These are phyloP conservation scores for Leersia perrieri DNA, from an alignment of 176 grass and related monocot genomes.

Conservation along the genomic window DNA sequence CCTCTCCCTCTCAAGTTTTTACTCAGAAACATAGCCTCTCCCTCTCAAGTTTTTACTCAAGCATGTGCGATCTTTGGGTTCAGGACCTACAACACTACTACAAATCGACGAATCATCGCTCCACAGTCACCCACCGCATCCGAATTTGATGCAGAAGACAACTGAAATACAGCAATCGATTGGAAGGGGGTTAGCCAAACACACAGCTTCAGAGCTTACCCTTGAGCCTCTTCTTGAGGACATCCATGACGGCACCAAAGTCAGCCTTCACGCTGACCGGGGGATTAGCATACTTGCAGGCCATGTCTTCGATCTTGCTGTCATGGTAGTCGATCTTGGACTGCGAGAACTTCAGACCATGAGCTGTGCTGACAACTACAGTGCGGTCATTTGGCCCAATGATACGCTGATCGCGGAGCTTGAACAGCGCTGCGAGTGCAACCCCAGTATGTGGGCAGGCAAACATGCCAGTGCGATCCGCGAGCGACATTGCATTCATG, in stretches of 20 bases:
- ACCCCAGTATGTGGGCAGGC: constrained; percentile 93
- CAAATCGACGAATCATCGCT: constrained; percentile 20
- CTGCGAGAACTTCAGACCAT: constrained; percentile 83
- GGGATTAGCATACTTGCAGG: constrained; percentile 73
- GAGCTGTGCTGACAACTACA: constrained; percentile 82
- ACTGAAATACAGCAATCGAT: constrained; percentile 5
- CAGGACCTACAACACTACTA: constrained; percentile 10
- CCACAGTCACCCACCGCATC: constrained; percentile 7
- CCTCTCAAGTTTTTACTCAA: background rate
- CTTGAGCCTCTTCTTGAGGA: constrained; percentile 81
- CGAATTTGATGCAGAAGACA: constrained; percentile 21
- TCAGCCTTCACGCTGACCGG: constrained; percentile 80
- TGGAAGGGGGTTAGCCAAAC: background rate
- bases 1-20: background rate
- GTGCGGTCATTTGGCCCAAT: constrained; percentile 75
- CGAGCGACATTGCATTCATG: constrained; percentile 94
- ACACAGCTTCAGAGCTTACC: constrained; percentile 52
- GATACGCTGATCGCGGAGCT: constrained; percentile 63
- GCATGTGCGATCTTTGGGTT: background rate
- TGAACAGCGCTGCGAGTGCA: constrained; percentile 74
- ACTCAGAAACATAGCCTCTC: too few relatives aligned
- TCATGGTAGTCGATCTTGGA: constrained; percentile 95
- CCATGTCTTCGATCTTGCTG: constrained; percentile 72
- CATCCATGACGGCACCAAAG: constrained; percentile 91
- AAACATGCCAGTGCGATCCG: constrained; percentile 94